Evolutionary conservation across 441 rosid species (phyloP).

Genomic region (Macaranga tanarius): DNA sequence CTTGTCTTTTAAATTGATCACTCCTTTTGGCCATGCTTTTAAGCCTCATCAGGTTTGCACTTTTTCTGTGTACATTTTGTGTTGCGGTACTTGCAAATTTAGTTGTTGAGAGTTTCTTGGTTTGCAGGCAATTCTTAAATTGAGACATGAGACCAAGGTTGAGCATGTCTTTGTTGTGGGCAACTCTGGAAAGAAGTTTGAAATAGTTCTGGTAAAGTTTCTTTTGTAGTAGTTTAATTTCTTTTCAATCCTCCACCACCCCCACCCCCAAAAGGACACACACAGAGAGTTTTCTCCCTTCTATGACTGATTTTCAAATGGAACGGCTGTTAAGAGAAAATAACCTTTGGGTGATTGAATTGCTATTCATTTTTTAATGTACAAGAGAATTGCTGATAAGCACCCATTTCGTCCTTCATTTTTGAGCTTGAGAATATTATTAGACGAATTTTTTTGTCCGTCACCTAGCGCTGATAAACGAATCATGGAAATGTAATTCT

Average conservation of each 20-base stretch:
- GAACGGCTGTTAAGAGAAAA: neutral
- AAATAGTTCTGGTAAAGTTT: constrained; percentile 72
- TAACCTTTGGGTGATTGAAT: neutral
- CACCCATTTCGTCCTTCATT: neutral
- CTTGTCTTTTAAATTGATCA: constrained; percentile 60
- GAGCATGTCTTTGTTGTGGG: constrained; percentile 82
- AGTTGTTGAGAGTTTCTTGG: constrained; percentile 32
- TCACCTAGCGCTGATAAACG: neutral
- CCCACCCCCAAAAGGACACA: too few species aligned
- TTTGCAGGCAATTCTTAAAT: constrained; percentile 82
- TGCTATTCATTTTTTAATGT: neutral
- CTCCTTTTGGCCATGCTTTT: constrained; percentile 68
- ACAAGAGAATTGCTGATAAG: neutral
- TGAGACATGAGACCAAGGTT: constrained; percentile 77
- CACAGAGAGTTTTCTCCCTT: neutral
- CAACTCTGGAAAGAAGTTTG: constrained; percentile 70
- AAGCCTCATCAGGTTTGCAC: constrained; percentile 86
- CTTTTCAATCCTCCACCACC: neutral
- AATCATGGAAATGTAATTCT: neutral
- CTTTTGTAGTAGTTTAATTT: neutral
- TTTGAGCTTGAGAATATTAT: neutral
- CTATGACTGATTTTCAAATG: neutral
- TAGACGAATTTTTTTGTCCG: neutral
- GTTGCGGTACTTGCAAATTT: constrained; percentile 3
- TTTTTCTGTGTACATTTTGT: constrained; percentile 10